These are phyloP conservation scores for Pleurotus giganteus DNA, from an alignment of 768 basidiomycete genomes.

Conservation along the genomic window DNA sequence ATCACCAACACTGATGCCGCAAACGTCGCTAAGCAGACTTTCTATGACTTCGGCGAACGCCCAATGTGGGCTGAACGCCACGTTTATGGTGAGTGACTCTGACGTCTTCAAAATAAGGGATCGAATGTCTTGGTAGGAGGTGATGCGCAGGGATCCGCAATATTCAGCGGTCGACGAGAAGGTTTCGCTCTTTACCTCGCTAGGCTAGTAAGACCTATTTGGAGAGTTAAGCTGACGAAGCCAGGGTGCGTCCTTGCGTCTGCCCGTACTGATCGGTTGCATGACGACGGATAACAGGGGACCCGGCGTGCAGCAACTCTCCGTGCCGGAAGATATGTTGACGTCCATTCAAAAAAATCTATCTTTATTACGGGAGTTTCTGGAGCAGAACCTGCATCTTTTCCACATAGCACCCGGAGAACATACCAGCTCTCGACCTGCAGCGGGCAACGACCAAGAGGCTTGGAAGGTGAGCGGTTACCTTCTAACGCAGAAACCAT, in stretches of 20 bases:
- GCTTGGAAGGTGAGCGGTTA: conserved; percentile 72
- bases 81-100: conserved; percentile 57
- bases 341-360: conserved; percentile 79
- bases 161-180: conserved; percentile 86
- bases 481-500: background rate
- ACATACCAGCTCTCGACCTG: conserved; percentile 51
- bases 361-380: conserved; percentile 69
- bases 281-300: conserved; percentile 25
- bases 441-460: conserved; percentile 71
- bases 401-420: conserved; percentile 78
- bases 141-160: conserved; percentile 68
- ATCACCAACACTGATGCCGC: conserved; percentile 62
- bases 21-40: conserved; percentile 76
- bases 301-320: conserved; percentile 51
- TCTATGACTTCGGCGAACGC: conserved; percentile 83
- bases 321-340: conserved; percentile 60
- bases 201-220: conserved; percentile 80
- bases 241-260: conserved; percentile 42
- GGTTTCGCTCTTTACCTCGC: conserved; percentile 87
- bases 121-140: conserved; percentile 30
- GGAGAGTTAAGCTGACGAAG: conserved; percentile 78
- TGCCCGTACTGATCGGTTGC: background rate
- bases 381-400: conserved; percentile 79
- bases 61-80: conserved; percentile 80
- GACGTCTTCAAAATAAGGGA: background rate